Percentiles rank a stretch among this genome's conserved stretches.
phyloP scores from a whole-genome alignment of 2,329 filamentous ascomycete species.

The Cladosporium sp. region DNA sequence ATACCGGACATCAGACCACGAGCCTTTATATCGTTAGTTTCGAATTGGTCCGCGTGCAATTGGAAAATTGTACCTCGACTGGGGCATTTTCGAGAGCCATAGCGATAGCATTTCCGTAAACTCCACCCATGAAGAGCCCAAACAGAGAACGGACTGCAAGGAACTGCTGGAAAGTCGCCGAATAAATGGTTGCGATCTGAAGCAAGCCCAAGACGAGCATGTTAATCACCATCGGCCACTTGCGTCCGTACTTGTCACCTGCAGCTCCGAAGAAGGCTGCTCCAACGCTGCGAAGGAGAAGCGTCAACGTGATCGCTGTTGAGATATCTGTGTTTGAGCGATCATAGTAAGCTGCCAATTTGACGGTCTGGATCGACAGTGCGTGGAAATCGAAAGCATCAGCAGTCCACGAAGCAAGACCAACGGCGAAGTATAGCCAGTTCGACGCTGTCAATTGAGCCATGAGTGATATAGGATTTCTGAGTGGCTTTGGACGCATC shows the following conservation, averaged over 20 bases:
- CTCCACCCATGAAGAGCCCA: slow-evolving; percentile 75
- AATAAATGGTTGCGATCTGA: slow-evolving; percentile 76
- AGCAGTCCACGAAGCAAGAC: slow-evolving; percentile 71
- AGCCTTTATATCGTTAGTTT: slow-evolving; percentile 35
- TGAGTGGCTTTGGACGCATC: slow-evolving; percentile 61
- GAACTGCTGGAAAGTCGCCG: slow-evolving; percentile 66
- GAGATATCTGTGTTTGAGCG: slow-evolving; percentile 65
- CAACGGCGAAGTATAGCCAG: slow-evolving; percentile 73
- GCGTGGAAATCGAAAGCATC: slow-evolving; percentile 84
- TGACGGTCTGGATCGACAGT: slow-evolving; percentile 71
- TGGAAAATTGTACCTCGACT: slow-evolving; percentile 34
- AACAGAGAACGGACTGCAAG: slow-evolving; percentile 70
- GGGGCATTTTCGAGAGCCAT: slow-evolving; percentile 75
- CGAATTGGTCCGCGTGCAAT: not conserved
- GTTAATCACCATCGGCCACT: slow-evolving; percentile 63
- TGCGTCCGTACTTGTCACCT: slow-evolving; percentile 66
- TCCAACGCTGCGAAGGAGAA: slow-evolving; percentile 70
- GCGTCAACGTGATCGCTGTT: slow-evolving; percentile 70
- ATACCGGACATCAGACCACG: slow-evolving; percentile 79
- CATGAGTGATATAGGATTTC: slow-evolving; percentile 67
- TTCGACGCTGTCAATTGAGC: slow-evolving; percentile 59
- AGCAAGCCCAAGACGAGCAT: slow-evolving; percentile 68
- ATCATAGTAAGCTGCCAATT: slow-evolving; percentile 58
- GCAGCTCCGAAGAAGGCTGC: slow-evolving; percentile 72
- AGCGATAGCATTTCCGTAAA: slow-evolving; percentile 70